Base-by-base conservation (phyloP, 2,329 filamentous ascomycete species). In the Alternaria infectoria region DNA sequence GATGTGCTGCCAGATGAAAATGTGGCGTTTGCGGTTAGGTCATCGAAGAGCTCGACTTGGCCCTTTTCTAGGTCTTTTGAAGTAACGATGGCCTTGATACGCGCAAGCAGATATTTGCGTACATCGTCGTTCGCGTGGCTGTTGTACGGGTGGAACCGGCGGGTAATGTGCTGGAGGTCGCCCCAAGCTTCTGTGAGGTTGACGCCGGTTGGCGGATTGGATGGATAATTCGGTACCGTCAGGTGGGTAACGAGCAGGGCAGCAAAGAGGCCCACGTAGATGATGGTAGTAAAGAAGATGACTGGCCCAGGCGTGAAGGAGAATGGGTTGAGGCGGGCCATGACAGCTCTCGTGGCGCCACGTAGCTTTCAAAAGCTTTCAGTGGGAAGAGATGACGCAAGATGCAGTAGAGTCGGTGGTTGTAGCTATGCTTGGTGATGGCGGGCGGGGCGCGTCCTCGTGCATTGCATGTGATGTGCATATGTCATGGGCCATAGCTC, bases 121-220 rank as follows among this genome's bases (percentile, higher is more conserved):
- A 97, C 89, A 23, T 88, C 83, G 71, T 97, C 94, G 77, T 97
- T 98, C 64, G 88, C 85, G 62, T 86, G 90, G 69, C 91, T 94
- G 81, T 97, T 97, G 83, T 93, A 97, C 0, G 96, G 95, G 77
- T 97, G 96, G 76, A 91, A 96, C 1, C 86, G 85, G 67, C 85
- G 85, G 32, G 91, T 95, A 52, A 99, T 85, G 59, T 85, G 83
- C 64, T 93, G 88, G 30, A 99, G 84, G 76, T 98, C 94, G 12
- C 85, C 81, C 94, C 94, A 98, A 40, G 95, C 93, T 80, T 96
- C 89, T 3, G 90, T 91, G 57, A 98, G 82, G 74, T 97, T 93
- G 73, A 96, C 82, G 17, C 93, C 93, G 9, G 83, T 75, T 10
- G 81, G 83, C 43, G 86, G 83, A 40, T 84, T 83, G 4, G 77